Base-by-base conservation (phyloP, 164 flowering plant genomes). In the Macadamia integrifolia region DNA sequence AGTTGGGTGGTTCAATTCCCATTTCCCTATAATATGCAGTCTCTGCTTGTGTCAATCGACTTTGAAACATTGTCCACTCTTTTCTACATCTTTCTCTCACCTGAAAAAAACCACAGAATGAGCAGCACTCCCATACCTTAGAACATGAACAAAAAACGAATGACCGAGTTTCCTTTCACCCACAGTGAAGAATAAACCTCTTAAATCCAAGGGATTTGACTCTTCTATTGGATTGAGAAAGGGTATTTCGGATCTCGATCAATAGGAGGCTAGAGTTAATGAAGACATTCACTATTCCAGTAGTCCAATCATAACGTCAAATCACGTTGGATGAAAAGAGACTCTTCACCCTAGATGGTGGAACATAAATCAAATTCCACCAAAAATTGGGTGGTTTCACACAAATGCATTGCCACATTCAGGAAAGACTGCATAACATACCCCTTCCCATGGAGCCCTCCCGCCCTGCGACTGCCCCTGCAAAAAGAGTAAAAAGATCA, bases 21-120 rank as follows among this genome's bases (percentile, higher is more conserved):
- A 77, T 71, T 15, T 83, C 73, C 65, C 63, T 69, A 48, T 59
- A 85, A 67, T 92, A 88, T 4, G 81, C 75, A 67, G 70, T 84
- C 74, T 90, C 96, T 64, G 96, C 96, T 58, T 64, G 65, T 1
- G 70, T 61, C 78, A 92, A 35, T 57, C 98, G 82, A 42, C 77
- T 83, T 68, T 85, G 92, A 67, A 92, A 92, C 80, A 81, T 84
- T 44, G 76, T 67, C 98, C 98, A 92, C 77, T 92, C 98, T 67
- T 71, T 84, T 71, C 74, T 77, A 72, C 98, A 92, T 80, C 98
- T 90, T 30, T 83, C 87, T 71, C 94, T 84, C 69, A 92, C 98
- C 98, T 92, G 87, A 61, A 52, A 28, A 28, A 6, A 10, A 31
- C 32, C 6, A 55, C 44, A 46, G 13, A 46, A 46, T 8, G 23